A percentile compares a stretch with the other conserved stretches of the same genome.
Evolutionary conservation across 2,329 filamentous ascomycete genomes (phyloP).

Genomic region (Golovinomyces cichoracearum): DNA sequence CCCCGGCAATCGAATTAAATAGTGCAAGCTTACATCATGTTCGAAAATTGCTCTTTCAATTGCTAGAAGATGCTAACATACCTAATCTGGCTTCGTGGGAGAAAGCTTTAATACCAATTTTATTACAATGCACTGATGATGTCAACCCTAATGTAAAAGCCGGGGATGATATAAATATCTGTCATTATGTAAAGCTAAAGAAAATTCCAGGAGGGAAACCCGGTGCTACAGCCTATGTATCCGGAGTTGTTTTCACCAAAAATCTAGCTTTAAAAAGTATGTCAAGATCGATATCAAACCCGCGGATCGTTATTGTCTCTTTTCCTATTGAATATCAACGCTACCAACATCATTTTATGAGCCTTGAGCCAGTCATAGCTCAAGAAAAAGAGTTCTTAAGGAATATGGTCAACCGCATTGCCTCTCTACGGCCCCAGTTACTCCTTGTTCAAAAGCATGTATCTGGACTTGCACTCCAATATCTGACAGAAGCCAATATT

Average conservation of each 20-base stretch:
- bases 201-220: constrained; percentile 79
- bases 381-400: constrained; percentile 85
- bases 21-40: constrained; percentile 72
- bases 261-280: constrained; percentile 92
- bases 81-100: constrained; percentile 59
- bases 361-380: constrained; percentile 80
- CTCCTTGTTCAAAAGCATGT: constrained; percentile 83
- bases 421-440: constrained; percentile 58
- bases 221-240: constrained; percentile 84
- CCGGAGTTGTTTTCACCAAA: constrained; percentile 90
- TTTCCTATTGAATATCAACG: constrained; percentile 92
- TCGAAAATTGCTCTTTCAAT: constrained; percentile 55
- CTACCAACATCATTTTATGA: constrained; percentile 90
- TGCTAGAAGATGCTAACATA: constrained; percentile 52
- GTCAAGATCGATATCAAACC: constrained; percentile 59
- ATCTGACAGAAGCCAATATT: constrained; percentile 68
- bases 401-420: constrained; percentile 77
- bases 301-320: constrained; percentile 72
- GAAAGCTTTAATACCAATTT: constrained; percentile 65
- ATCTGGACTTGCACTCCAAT: constrained; percentile 68
- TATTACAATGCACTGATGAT: constrained; percentile 76
- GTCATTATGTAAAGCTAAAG: constrained; percentile 92
- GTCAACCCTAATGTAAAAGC: constrained; percentile 76
- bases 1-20: constrained; percentile 62
- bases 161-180: constrained; percentile 88